Conservation (phyloP, 768 basidiomycete genomes). For the Boletus rubescentipes region DNA sequence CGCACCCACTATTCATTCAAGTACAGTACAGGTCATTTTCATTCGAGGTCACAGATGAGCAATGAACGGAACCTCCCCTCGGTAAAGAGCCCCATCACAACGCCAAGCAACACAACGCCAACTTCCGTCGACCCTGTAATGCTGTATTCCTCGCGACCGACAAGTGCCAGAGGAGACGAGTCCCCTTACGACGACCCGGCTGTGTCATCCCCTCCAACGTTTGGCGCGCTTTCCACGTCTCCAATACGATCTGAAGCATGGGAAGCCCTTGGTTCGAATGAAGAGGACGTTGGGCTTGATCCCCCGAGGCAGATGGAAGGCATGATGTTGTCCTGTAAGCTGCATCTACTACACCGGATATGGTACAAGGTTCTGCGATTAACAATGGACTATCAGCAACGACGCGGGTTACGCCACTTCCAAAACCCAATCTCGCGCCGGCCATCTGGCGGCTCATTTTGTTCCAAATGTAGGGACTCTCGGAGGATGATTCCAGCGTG, state of each 20-base stretch:
- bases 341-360: neutral
- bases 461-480: constrained; percentile 48
- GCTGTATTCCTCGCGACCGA: neutral
- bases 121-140: constrained; percentile 4
- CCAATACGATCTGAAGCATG: neutral
- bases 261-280: neutral
- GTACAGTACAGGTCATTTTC: neutral
- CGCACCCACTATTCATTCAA: constrained; percentile 3
- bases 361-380: neutral
- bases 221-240: neutral
- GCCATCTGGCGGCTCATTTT: constrained; percentile 52
- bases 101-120: constrained; percentile 24
- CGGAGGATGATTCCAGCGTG: neutral
- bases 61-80: neutral
- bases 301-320: neutral
- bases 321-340: constrained; percentile 13
- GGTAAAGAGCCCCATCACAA: constrained; percentile 14
- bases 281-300: neutral
- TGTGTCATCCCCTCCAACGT: neutral
- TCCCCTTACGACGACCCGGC: neutral
- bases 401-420: neutral
- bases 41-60: neutral
- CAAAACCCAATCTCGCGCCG: constrained; percentile 33
- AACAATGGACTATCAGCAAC: constrained; percentile 5
- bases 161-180: neutral